Evolutionary conservation across 2,329 filamentous ascomycete species (phyloP), one percentile per base, ranked within the genome.

Genomic region (Kalmusia sp.): DNA sequence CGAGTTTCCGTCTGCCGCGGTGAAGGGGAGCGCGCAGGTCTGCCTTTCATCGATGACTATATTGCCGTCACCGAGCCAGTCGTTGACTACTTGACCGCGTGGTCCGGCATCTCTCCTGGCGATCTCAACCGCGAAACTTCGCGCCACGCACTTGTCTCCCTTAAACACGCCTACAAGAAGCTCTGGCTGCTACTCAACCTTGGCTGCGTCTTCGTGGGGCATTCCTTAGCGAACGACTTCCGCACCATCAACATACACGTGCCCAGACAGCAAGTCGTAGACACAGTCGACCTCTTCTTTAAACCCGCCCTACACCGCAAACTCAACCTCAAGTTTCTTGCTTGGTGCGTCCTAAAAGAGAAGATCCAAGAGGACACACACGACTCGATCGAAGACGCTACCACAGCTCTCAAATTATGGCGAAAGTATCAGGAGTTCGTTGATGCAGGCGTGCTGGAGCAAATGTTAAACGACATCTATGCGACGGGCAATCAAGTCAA

Each of bases 211-310:
- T 99, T 99, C 71, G 84, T 99, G 4, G 95, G 95, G 2, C 95
- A 99, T 68, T 93, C 93, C 3, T 81, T 99, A 35, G 91, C 91
- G 62, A 93, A 95, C 64, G 95, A 99, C 75, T 98, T 99, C 77
- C 91, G 95, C 48, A 96, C 96, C 51, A 96, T 96, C 76, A 99
- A 99, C 74, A 97, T 99, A 51, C 91, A 97, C 72, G 90, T 99
- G 0, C 95, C 96, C 1, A 91, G 89, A 70, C 76, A 85, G 3
- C 95, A 99, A 72, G 89, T 96, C 30, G 92, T 99, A 50, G 95
- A 99, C 75, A 99, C 96, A 0, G 92, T 93, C 62, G 89, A 96
- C 59, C 82, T 96, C 1, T 98, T 96, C 79, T 96, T 90, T 75
- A 87, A 96, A 53, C 87, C 89, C 51, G 82, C 85, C 14, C 88